These are phyloP conservation scores for Diplogelasinospora grovesii DNA, from an alignment of 495 filamentous ascomycete genomes.

Conservation along the genomic window DNA sequence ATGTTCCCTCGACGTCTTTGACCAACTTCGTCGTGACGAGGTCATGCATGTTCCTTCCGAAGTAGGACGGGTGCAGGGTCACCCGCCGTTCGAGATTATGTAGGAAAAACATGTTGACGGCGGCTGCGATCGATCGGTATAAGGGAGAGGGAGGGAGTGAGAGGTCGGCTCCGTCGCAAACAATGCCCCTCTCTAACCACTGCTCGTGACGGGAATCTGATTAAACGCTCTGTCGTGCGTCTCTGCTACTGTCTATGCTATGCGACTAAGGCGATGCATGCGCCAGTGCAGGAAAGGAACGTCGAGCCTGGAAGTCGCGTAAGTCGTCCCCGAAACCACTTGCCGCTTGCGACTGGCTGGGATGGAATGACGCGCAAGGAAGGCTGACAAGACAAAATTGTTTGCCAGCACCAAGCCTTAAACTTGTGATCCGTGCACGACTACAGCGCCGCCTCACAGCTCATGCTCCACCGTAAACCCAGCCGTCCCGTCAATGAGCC, in stretches of 20 bases:
- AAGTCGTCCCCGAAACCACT: too few species aligned
- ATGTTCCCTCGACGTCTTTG: slow-evolving; percentile 88
- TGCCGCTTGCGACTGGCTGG: too few species aligned
- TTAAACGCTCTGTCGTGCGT: too few species aligned
- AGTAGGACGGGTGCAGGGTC: slow-evolving; percentile 92
- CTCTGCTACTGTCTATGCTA: too few species aligned
- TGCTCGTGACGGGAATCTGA: too few species aligned
- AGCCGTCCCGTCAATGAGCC: too few species aligned
- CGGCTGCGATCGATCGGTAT: not conserved
- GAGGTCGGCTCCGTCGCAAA: not conserved
- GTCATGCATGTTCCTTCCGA: slow-evolving; percentile 82
- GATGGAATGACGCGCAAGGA: slow-evolving; percentile 1
- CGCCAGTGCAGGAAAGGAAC: too few species aligned
- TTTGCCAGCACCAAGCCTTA: not conserved
- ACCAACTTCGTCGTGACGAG: slow-evolving; percentile 80
- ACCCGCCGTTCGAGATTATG: slow-evolving; percentile 90
- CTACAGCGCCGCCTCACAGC: too few species aligned
- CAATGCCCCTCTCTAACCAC: too few species aligned
- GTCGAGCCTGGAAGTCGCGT: too few species aligned
- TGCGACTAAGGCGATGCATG: too few species aligned
- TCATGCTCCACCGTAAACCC: too few species aligned
- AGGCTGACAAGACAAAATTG: slow-evolving; percentile 4
- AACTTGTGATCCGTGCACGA: slow-evolving; percentile 7
- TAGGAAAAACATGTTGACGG: slow-evolving; percentile 82
- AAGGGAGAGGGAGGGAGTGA: not conserved